These are phyloP conservation scores for Ogataea ganodermae DNA, from an alignment of 805 yeast species.

Conservation along the genomic window DNA sequence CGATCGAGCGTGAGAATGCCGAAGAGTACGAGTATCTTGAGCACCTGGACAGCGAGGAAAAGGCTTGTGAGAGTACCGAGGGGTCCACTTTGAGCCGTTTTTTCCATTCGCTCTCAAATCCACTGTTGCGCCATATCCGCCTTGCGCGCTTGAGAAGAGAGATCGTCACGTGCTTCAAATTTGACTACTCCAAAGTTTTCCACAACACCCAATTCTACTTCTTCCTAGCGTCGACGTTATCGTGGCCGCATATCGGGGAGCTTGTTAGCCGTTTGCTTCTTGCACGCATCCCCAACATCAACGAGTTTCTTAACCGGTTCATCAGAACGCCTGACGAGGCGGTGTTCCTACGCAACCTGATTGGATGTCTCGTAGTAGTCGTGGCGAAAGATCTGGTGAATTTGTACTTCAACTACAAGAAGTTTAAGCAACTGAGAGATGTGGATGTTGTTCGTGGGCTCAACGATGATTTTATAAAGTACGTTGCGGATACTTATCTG, in stretches of 20 bases:
- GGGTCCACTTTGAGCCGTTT: slow-evolving; percentile 1
- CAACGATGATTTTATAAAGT: slow-evolving; percentile 17
- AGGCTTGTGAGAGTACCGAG: background rate
- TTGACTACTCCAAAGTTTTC: slow-evolving; percentile 34
- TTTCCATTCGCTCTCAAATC: slow-evolving; percentile 10
- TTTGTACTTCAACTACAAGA: slow-evolving; percentile 36
- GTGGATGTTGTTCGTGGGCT: slow-evolving; percentile 24
- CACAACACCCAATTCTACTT: slow-evolving; percentile 20
- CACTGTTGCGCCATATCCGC: slow-evolving; percentile 19
- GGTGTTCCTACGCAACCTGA: slow-evolving; percentile 35
- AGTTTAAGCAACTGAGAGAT: slow-evolving; percentile 30
- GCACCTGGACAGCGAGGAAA: slow-evolving; percentile 3
- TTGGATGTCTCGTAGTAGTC: slow-evolving; percentile 36
- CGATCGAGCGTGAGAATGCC: slow-evolving; percentile 35
- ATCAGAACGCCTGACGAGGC: slow-evolving; percentile 41
- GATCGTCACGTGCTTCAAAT: slow-evolving; percentile 25
- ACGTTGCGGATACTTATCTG: slow-evolving; percentile 16
- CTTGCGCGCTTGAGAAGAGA: slow-evolving; percentile 32
- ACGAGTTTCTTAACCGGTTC: slow-evolving; percentile 21
- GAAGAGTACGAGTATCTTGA: slow-evolving; percentile 25
- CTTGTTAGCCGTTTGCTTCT: slow-evolving; percentile 26
- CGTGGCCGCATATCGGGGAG: slow-evolving; percentile 39
- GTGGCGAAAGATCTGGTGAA: slow-evolving; percentile 36
- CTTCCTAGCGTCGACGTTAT: slow-evolving; percentile 29
- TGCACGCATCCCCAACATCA: slow-evolving; percentile 25